Evolutionary conservation across 2,329 filamentous ascomycete species (phyloP).

Genomic region (Lojkania enalia): DNA sequence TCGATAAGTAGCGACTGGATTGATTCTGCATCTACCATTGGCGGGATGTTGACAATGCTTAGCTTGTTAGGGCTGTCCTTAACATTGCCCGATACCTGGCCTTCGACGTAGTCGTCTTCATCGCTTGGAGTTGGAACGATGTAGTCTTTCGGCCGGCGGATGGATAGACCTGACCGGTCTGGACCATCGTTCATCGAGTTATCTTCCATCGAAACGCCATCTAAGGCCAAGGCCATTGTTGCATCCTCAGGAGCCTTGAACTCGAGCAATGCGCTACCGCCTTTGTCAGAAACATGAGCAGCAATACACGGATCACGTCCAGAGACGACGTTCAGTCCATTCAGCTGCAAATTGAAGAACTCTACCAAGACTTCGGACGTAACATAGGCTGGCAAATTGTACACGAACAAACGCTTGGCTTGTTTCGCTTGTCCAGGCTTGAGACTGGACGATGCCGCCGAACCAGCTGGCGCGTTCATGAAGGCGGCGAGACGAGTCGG

Average conservation of each 20-base stretch:
- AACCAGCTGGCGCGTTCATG: conserved; percentile 83
- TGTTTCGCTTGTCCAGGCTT: conserved; percentile 93
- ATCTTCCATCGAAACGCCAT: conserved; percentile 82
- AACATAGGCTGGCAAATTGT: conserved; percentile 74
- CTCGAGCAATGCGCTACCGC: conserved; percentile 82
- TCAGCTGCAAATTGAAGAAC: conserved; percentile 96
- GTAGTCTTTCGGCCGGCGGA: conserved; percentile 93
- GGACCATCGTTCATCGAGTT: conserved; percentile 52
- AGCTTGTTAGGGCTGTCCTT: conserved; percentile 95
- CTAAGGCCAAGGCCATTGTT: conserved; percentile 86
- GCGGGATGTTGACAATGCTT: conserved; percentile 84
- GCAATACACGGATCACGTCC: conserved; percentile 81
- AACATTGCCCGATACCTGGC: conserved; percentile 77
- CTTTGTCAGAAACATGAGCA: conserved; percentile 78
- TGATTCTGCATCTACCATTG: conserved; percentile 87
- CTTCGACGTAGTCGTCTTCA: conserved; percentile 73
- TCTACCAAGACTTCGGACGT: conserved; percentile 75
- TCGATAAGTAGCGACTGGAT: conserved; percentile 86
- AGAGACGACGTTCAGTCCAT: conserved; percentile 90
- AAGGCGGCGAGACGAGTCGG: conserved; percentile 92
- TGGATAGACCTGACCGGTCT: conserved; percentile 64
- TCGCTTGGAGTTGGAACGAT: conserved; percentile 76
- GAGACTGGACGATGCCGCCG: conserved; percentile 72
- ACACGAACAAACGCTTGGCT: conserved; percentile 85
- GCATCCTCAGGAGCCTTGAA: conserved; percentile 87